Evolutionary conservation across 208 protist genomes (phyloP).

Genomic region (Giardia duodenalis): DNA sequence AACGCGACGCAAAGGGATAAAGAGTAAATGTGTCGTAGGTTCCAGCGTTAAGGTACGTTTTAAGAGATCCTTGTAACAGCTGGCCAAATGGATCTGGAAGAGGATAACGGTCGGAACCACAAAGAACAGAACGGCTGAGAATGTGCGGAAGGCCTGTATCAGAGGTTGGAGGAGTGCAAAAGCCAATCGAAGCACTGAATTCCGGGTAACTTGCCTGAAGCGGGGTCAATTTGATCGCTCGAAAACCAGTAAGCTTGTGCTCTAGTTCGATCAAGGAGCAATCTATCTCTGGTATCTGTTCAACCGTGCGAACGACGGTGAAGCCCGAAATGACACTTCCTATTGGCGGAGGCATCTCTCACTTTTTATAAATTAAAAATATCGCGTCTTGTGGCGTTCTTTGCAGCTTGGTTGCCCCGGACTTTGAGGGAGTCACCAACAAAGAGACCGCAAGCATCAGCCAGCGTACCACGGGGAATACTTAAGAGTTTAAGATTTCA

Average conservation of each 20-base stretch:
- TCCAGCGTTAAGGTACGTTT: conserved; percentile 50
- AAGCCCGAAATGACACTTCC: background rate
- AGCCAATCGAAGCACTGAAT: background rate
- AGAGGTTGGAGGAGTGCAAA: conserved; percentile 24
- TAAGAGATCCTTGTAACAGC: conserved; percentile 43
- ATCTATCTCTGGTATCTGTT: background rate
- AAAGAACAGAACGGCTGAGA: conserved; percentile 47
- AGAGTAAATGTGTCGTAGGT: conserved; percentile 44
- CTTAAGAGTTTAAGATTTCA: too few relatives aligned
- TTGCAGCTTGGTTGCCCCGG: too few relatives aligned
- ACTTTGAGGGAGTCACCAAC: too few relatives aligned
- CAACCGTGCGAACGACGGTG: background rate
- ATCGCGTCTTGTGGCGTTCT: too few relatives aligned
- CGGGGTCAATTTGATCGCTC: background rate
- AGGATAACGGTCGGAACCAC: conserved; percentile 44
- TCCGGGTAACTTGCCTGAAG: background rate
- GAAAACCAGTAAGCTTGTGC: background rate
- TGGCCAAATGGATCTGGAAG: conserved; percentile 43
- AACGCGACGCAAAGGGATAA: conserved; percentile 36
- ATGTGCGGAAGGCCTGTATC: conserved; percentile 46
- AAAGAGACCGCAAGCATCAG: too few relatives aligned
- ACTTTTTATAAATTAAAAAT: background rate
- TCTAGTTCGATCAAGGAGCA: background rate
- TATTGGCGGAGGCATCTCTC: background rate
- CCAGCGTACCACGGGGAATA: too few relatives aligned